Evolutionary conservation across 1,284 basidiomycete genomes (phyloP).

Genomic region (Cutaneotrichosporon sp.): DNA sequence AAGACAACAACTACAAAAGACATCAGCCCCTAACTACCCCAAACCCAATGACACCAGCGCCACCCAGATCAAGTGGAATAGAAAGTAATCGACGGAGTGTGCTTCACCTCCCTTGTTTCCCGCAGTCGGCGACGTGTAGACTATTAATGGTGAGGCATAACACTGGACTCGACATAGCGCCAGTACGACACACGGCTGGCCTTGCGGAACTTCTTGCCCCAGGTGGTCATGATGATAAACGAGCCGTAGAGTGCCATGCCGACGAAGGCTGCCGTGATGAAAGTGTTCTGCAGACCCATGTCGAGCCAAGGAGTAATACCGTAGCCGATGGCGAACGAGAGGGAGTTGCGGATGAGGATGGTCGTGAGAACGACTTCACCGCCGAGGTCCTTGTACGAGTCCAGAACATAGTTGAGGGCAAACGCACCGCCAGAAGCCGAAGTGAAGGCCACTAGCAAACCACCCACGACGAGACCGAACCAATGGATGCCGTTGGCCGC

Average conservation of each 20-base stretch:
- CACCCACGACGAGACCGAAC: conserved; percentile 25
- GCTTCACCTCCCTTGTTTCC: too few species aligned
- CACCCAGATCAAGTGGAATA: too few species aligned
- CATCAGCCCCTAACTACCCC: too few species aligned
- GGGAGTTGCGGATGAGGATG: conserved; percentile 21
- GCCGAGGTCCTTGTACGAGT: conserved; percentile 28
- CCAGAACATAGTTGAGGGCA: conserved; percentile 28
- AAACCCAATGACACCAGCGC: too few species aligned
- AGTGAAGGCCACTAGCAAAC: conserved; percentile 19
- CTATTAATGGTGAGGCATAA: conserved; percentile 8
- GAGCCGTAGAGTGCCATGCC: conserved; percentile 17
- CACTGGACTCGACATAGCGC: conserved; percentile 18
- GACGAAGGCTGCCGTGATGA: conserved; percentile 21
- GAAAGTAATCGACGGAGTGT: too few species aligned
- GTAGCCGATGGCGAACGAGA: conserved; percentile 18
- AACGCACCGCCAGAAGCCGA: conserved; percentile 22
- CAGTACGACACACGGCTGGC: conserved; percentile 13
- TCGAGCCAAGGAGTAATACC: conserved; percentile 25
- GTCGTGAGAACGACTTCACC: conserved; percentile 25
- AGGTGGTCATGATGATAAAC: conserved; percentile 19
- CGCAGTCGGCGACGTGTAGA: too few species aligned
- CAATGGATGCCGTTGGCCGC: conserved; percentile 23
- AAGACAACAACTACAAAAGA: too few species aligned
- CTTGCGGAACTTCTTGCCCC: conserved; percentile 19
- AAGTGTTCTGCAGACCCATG: conserved; percentile 22